phyloP scores from a whole-genome alignment of 2,329 filamentous ascomycete species.

The Penicillium sp. region DNA sequence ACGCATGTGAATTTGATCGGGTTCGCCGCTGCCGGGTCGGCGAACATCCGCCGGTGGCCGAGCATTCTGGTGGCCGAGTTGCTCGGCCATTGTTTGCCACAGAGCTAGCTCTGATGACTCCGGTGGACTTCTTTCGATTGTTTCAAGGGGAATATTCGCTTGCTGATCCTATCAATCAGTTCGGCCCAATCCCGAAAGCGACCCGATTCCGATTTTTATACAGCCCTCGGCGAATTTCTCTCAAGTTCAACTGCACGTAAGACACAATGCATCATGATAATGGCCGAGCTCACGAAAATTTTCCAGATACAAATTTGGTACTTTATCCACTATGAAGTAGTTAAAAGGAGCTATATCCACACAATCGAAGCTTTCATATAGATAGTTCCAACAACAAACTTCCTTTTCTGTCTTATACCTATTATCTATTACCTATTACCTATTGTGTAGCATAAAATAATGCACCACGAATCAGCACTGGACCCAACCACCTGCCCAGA shows the following conservation, averaged over 20 bases:
- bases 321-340: background rate
- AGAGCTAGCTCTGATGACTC: background rate
- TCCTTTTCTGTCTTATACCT: background rate
- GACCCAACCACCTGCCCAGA: constrained; percentile 35
- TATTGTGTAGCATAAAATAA: constrained; percentile 3
- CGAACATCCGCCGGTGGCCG: background rate
- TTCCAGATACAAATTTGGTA: background rate
- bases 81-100: constrained; percentile 3
- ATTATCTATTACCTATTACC: background rate
- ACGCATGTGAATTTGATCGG: background rate
- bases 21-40: background rate
- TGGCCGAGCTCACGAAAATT: background rate
- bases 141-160: background rate
- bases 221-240: constrained; percentile 1
- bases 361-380: background rate
- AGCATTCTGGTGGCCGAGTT: background rate
- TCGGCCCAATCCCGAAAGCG: background rate
- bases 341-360: background rate
- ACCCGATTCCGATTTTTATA: background rate
- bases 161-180: background rate
- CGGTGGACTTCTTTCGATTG: background rate
- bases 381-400: background rate
- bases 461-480: constrained; percentile 15
- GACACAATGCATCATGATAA: background rate
- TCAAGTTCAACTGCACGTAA: background rate